Conservation (phyloP, 179 eudicot genomes). For the Drosera spatulata region DNA sequence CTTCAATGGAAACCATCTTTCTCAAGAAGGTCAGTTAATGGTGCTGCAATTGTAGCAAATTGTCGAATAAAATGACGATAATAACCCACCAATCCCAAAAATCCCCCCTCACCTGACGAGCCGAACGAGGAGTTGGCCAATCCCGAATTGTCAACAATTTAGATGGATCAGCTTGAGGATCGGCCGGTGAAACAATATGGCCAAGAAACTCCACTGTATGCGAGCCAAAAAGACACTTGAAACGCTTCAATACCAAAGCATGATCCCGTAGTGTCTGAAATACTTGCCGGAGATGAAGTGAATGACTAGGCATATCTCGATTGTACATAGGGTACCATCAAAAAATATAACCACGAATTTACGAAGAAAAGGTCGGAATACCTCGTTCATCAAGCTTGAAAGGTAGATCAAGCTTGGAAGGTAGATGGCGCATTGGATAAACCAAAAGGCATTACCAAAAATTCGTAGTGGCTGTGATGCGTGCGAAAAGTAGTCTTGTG, state of each 20-base stretch:
- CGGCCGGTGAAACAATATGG: not conserved
- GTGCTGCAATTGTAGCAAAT: not conserved
- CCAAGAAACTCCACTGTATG: slow-evolving; percentile 2
- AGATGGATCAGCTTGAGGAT: slow-evolving; percentile 1
- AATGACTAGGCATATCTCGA: no score
- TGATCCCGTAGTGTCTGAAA: not conserved
- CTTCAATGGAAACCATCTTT: not conserved
- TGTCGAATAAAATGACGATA: no score
- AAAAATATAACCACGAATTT: not conserved
- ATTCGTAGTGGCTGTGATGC: not conserved
- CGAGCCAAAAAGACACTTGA: slow-evolving; percentile 3
- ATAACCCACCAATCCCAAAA: not conserved
- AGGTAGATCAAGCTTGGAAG: not conserved
- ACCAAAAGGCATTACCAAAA: not conserved
- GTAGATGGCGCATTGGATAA: not conserved
- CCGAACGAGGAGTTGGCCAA: not conserved
- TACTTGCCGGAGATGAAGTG: not conserved
- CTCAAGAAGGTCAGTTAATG: not conserved
- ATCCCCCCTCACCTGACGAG: not conserved
- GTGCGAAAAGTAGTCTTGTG: not conserved
- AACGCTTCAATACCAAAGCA: not conserved
- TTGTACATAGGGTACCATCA: no score
- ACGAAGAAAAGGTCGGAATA: not conserved
- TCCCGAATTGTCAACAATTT: not conserved
- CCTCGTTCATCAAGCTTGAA: not conserved